phyloP scores from a whole-genome alignment of 495 filamentous ascomycete genomes.

The Monascus purpureus region DNA sequence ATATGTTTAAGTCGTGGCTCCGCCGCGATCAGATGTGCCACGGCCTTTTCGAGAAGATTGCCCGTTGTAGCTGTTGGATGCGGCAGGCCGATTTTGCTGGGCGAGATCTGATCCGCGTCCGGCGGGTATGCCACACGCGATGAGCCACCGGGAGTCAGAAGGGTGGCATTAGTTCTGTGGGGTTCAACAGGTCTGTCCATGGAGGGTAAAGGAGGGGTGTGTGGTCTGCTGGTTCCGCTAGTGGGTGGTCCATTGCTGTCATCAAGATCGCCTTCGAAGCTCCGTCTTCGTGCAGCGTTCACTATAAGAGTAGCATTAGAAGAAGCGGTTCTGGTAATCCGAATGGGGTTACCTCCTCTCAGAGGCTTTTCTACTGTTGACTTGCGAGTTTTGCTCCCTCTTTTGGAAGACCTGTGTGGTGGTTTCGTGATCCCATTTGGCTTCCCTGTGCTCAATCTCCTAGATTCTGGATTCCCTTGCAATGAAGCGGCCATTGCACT shows the following conservation, averaged over 20 bases:
- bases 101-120: conserved; percentile 34
- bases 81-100: conserved; percentile 39
- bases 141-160: conserved; percentile 68
- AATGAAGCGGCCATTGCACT: not conserved
- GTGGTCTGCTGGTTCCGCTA: conserved; percentile 11
- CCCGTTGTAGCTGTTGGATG: conserved; percentile 48
- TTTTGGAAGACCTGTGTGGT: not conserved
- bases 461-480: not conserved
- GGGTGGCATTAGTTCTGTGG: conserved; percentile 56
- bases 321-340: no score
- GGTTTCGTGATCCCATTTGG: not conserved
- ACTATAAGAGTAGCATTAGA: no score
- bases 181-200: conserved; percentile 46
- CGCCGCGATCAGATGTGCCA: conserved; percentile 59
- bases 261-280: no score
- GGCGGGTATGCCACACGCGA: conserved; percentile 45
- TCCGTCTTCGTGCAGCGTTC: not conserved
- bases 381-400: not conserved
- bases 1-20: conserved; percentile 62
- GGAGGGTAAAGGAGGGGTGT: conserved; percentile 21
- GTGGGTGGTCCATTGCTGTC: no score
- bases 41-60: conserved; percentile 62
- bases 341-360: no score
- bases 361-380: not conserved
- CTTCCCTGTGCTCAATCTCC: not conserved